Conservation (phyloP, 768 basidiomycete genomes). For the Cubamyces lactineus region DNA sequence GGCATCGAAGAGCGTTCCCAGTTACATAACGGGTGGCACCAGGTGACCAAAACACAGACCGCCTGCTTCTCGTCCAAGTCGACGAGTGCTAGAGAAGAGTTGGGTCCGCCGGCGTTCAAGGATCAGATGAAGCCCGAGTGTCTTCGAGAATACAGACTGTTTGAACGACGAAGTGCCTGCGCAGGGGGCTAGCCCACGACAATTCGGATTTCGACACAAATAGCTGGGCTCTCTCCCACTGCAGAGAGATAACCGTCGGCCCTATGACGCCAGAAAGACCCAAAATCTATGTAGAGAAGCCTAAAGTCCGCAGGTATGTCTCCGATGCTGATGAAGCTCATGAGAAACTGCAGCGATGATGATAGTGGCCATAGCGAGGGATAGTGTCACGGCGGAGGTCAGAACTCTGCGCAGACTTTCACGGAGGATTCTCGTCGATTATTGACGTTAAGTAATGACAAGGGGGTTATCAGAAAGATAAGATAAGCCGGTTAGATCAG, state of each 20-base stretch:
- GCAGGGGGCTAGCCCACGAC: neutral
- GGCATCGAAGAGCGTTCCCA: constrained; percentile 8
- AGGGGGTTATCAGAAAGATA: neutral
- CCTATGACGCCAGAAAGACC: neutral
- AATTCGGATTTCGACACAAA: neutral
- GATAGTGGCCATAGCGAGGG: too few species aligned
- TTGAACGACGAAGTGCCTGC: neutral
- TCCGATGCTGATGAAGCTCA: neutral
- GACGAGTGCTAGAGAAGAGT: neutral
- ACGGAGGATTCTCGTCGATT: too few species aligned
- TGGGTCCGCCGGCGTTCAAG: neutral
- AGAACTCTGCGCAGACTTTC: too few species aligned
- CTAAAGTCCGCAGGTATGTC: neutral
- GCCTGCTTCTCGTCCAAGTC: neutral
- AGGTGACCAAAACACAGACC: constrained; percentile 7
- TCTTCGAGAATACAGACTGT: neutral
- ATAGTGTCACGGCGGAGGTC: too few species aligned
- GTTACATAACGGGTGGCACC: constrained; percentile 25
- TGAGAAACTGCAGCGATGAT: neutral
- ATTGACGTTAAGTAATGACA: neutral
- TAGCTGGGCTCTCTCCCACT: neutral
- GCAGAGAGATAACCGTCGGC: neutral
- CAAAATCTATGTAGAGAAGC: too few species aligned
- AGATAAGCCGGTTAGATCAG: neutral
- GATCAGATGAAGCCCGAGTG: neutral